Evolutionary conservation across 352 stramenopile species (phyloP).

Genomic region (Pythium pyrilobum): DNA sequence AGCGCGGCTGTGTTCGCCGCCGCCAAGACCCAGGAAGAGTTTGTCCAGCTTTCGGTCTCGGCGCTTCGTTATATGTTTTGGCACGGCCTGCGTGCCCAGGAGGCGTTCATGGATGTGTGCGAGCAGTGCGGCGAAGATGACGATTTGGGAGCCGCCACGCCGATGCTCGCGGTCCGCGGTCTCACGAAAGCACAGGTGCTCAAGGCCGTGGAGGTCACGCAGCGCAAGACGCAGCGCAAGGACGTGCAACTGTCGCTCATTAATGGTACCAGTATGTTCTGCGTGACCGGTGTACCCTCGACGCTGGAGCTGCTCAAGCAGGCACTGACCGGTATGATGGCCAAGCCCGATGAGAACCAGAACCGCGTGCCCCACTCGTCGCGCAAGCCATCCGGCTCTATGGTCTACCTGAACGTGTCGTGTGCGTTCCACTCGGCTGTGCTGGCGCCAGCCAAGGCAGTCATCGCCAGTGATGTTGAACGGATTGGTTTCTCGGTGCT

Average conservation of each 20-base stretch:
- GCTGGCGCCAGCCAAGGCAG: slow-evolving; percentile 31
- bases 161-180: slow-evolving; percentile 71
- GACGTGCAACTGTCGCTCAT: slow-evolving; percentile 74
- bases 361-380: slow-evolving; percentile 75
- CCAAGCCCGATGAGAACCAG: slow-evolving; percentile 52
- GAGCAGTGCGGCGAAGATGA: slow-evolving; percentile 3
- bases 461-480: slow-evolving; percentile 44
- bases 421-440: slow-evolving; percentile 74
- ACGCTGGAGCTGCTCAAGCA: slow-evolving; percentile 40
- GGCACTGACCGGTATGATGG: slow-evolving; percentile 25
- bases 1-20: slow-evolving; percentile 61
- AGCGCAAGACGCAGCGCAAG: slow-evolving; percentile 33
- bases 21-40: slow-evolving; percentile 46
- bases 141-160: slow-evolving; percentile 24
- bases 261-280: slow-evolving; percentile 52
- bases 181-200: slow-evolving; percentile 47
- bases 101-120: slow-evolving; percentile 36
- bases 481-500: slow-evolving; percentile 36
- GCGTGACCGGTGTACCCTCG: slow-evolving; percentile 62
- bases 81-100: slow-evolving; percentile 70
- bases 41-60: slow-evolving; percentile 34
- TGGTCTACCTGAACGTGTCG: slow-evolving; percentile 56
- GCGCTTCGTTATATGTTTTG: slow-evolving; percentile 80
- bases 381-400: slow-evolving; percentile 59
- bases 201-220: slow-evolving; percentile 45